These are phyloP conservation scores for Exophiala spinifera DNA, from an alignment of 2,329 filamentous ascomycete species.

Conservation along the genomic window DNA sequence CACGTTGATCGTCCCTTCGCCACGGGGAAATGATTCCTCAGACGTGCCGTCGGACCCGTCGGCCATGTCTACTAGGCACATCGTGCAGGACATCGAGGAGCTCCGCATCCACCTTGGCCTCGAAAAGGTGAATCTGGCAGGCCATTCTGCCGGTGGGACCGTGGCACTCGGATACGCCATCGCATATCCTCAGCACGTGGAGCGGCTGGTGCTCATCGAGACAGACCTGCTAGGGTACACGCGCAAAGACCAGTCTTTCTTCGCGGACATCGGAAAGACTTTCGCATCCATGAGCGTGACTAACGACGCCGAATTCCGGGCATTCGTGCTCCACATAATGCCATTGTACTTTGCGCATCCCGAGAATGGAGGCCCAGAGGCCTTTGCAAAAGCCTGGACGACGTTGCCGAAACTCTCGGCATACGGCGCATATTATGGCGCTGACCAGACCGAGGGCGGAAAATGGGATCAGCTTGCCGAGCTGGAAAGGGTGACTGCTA, in stretches of 20 bases:
- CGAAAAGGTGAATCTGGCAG: constrained; percentile 25
- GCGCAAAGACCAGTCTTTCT: constrained; percentile 20
- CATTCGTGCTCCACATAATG: constrained; percentile 20
- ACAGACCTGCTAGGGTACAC: constrained; percentile 28
- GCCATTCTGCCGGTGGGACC: constrained; percentile 32
- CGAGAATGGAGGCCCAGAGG: constrained; percentile 11
- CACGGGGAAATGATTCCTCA: constrained; percentile 31
- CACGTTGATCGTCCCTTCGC: constrained; percentile 31
- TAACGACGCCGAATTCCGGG: constrained; percentile 26
- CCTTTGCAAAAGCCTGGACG: constrained; percentile 9
- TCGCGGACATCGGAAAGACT: neutral
- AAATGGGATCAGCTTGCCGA: constrained; percentile 9
- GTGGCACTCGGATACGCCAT: constrained; percentile 33
- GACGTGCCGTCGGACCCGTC: constrained; percentile 9
- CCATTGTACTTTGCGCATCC: constrained; percentile 32
- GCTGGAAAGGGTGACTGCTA: constrained; percentile 28
- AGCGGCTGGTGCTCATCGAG: constrained; percentile 29
- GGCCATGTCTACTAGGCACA: constrained; percentile 27
- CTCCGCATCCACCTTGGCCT: constrained; percentile 29
- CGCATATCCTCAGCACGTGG: constrained; percentile 26
- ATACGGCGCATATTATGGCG: constrained; percentile 19
- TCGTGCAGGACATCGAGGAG: constrained; percentile 30
- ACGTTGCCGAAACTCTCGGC: constrained; percentile 7
- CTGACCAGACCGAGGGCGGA: constrained; percentile 23
- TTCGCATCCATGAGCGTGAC: constrained; percentile 1